Percentiles rank a stretch among this genome's conserved stretches.
phyloP scores from a whole-genome alignment of 225 moss, liverwort and hornwort genomes.

The Straminergon stramineum region DNA sequence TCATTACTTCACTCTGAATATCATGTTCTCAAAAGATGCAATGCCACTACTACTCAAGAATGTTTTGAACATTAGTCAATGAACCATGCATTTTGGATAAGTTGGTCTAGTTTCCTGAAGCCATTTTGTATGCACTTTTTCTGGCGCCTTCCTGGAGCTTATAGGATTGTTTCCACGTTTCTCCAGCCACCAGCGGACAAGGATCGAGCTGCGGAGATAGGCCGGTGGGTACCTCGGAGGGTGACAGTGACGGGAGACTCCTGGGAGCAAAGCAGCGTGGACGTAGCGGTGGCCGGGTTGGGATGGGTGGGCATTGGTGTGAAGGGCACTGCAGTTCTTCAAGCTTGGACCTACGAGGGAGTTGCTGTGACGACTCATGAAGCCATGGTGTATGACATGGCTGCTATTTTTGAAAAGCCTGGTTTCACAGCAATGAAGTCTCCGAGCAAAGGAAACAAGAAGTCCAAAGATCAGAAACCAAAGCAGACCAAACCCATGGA shows the following conservation, averaged over 20 bases:
- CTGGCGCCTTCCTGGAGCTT: not conserved
- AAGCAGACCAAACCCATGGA: conserved; percentile 33
- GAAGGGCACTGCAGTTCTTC: conserved; percentile 67
- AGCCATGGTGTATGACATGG: conserved; percentile 84
- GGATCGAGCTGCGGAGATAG: conserved; percentile 82
- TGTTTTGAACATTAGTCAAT: too few species aligned
- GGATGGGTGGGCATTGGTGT: conserved; percentile 86
- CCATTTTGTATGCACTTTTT: not conserved
- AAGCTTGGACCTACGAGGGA: conserved; percentile 87
- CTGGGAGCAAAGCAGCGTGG: conserved; percentile 84
- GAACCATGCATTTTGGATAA: too few species aligned
- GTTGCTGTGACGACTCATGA: conserved; percentile 95
- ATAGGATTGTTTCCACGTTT: not conserved
- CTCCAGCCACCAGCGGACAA: conserved; percentile 76
- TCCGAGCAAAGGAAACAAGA: conserved; percentile 29
- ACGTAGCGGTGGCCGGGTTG: conserved; percentile 81
- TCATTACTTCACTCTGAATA: too few species aligned
- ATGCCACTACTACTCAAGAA: too few species aligned
- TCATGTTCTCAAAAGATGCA: too few species aligned
- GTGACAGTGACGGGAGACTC: conserved; percentile 71
- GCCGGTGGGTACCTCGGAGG: conserved; percentile 62
- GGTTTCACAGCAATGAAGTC: conserved; percentile 72
- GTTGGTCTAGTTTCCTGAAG: too few species aligned
- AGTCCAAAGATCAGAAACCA: conserved; percentile 13
- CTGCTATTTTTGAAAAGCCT: conserved; percentile 74